Conservation (phyloP, 2,329 filamentous ascomycete genomes). For the Allantophomopsis cytisporea region DNA sequence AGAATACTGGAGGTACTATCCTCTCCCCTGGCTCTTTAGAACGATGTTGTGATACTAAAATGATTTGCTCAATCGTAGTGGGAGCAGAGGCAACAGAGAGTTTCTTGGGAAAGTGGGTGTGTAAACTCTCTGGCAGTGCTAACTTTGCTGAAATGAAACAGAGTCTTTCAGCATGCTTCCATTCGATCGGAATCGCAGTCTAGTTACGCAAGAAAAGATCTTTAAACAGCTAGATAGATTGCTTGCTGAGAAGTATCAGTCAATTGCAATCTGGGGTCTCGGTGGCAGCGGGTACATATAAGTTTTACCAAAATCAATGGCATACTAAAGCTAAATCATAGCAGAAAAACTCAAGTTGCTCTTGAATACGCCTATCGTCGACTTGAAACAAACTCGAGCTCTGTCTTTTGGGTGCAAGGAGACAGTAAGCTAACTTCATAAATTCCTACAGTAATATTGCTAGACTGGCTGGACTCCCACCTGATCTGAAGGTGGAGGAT, state of each 20-base stretch:
- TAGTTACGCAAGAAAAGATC: slow-evolving; percentile 3
- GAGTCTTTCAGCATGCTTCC: slow-evolving; percentile 4
- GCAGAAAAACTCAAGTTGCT: slow-evolving; percentile 24
- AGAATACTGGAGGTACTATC: no score
- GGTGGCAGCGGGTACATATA: slow-evolving; percentile 6
- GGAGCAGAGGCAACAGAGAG: no score
- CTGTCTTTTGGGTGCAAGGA: slow-evolving; percentile 24
- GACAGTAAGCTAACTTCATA: slow-evolving; percentile 17
- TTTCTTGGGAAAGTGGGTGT: no score
- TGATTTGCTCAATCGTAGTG: no score
- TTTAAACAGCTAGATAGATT: slow-evolving; percentile 4
- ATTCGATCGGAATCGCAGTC: slow-evolving; percentile 4
- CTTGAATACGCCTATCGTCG: slow-evolving; percentile 20
- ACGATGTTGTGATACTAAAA: no score
- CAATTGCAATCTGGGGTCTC: slow-evolving; percentile 6
- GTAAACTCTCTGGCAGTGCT: no score
- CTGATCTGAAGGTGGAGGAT: slow-evolving; percentile 8
- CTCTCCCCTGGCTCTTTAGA: no score
- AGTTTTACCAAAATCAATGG: neutral
- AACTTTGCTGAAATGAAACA: neutral
- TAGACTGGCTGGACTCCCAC: slow-evolving; percentile 9
- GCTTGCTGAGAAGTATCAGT: slow-evolving; percentile 1
- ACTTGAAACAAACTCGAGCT: slow-evolving; percentile 11
- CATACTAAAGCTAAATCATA: neutral
- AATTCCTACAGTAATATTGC: slow-evolving; percentile 18